Base-by-base conservation (phyloP, 2,329 filamentous ascomycete species). In the Alternaria arborescens region DNA sequence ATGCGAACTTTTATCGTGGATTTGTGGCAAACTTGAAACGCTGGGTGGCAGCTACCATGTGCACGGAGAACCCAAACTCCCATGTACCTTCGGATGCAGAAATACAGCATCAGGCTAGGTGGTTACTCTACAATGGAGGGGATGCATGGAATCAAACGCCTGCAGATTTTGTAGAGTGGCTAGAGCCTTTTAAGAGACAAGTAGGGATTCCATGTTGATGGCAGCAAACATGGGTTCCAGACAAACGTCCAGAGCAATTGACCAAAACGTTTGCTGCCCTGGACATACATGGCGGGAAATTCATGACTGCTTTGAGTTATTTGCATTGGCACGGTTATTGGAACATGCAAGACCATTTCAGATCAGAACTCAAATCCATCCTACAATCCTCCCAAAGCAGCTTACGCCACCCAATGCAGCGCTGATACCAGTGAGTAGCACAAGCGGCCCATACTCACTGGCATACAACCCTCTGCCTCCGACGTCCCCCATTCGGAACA, bases 221-320 rank as follows among this genome's bases (percentile, higher is more conserved):
- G 12, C 32, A 16, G 12, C 32, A 12, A 6, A 16, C 5, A 6
- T 16, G 32, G 12, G 5, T 36, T 16, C 11, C 32, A 36, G 6
- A 36, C 12, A 36, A 6, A 12, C 32, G 0, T 32, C 3, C 32
- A 36, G 6, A 16, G 32, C 32, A 14, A 36, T 14, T 12, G 14
- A 16, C 22, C 22, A 22, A 22, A 22, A 22, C 22, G 5, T 5
- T 30, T 30, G 28, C 28, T 30, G 0, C 28, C 0, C 10, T 30
- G 8, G 28, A 11, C 28, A 0, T 30, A 30, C 11, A 30, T 30
- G 3, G 10, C 0, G 28, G 1, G 10, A 30, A 1, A 0, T 30
- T 1, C 1, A 30, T 30, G 28, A 30, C 28, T 30, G 3, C 28
- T 12, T 12, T 0, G 11, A 2, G 0, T 10, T 30, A 30, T 11